Conservation (phyloP, 495 filamentous ascomycete genomes). For the Tuber borchii region DNA sequence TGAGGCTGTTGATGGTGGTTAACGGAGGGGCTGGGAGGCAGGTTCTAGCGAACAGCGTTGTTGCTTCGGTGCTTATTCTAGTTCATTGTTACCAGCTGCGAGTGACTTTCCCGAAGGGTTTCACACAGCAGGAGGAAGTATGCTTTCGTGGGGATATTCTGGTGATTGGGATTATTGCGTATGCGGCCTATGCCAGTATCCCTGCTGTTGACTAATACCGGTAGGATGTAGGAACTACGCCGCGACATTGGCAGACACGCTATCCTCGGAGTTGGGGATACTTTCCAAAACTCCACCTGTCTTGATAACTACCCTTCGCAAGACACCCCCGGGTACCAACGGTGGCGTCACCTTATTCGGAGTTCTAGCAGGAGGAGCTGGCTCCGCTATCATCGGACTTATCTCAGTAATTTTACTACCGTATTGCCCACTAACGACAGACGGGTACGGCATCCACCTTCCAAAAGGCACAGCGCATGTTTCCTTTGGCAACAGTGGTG, state of each 20-base stretch:
- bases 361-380: constrained; percentile 64
- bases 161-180: not conserved
- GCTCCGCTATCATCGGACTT: constrained; percentile 64
- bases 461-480: not conserved
- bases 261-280: constrained; percentile 92
- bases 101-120: constrained; percentile 43
- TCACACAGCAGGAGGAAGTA: not conserved
- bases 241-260: constrained; percentile 84
- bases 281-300: constrained; percentile 67
- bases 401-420: constrained; percentile 62
- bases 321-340: constrained; percentile 85
- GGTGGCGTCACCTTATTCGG: constrained; percentile 76
- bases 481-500: constrained; percentile 19
- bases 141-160: constrained; percentile 8
- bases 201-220: constrained; percentile 50
- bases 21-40: not conserved
- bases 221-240: constrained; percentile 70
- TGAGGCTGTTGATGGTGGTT: constrained; percentile 6
- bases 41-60: constrained; percentile 79
- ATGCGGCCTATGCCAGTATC: not conserved
- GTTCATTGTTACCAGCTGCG: constrained; percentile 63
- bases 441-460: not conserved
- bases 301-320: constrained; percentile 70
- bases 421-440: constrained; percentile 49
- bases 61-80: constrained; percentile 65